Percentiles rank a stretch among this genome's conserved stretches.
Evolutionary conservation across 345 rosid genomes (phyloP).

Genomic region (Eucalyptus globulus): DNA sequence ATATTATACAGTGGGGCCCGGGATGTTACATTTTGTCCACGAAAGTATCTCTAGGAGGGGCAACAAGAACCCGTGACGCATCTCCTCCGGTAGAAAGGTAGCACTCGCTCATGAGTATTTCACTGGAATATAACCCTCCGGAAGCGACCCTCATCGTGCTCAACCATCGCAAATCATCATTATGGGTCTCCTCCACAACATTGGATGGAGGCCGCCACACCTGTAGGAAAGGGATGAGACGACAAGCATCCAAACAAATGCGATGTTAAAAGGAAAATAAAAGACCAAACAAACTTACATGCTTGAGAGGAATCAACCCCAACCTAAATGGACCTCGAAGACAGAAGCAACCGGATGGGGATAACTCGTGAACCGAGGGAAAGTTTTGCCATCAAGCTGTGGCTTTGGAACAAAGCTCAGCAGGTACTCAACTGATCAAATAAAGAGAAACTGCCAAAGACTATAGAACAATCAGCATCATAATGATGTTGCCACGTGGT

Average conservation of each 20-base stretch:
- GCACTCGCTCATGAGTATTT: background rate
- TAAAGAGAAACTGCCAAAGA: too few relatives aligned
- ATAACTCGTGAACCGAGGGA: background rate
- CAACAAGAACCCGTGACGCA: background rate
- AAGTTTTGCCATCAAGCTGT: background rate
- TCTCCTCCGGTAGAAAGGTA: too few relatives aligned
- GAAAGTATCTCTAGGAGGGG: background rate
- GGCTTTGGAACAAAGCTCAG: background rate
- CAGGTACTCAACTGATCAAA: background rate
- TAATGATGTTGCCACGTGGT: too few relatives aligned
- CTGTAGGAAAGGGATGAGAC: background rate
- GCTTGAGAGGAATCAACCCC: background rate
- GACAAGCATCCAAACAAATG: background rate
- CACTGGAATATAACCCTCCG: background rate
- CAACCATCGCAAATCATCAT: background rate
- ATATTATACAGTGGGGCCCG: too few relatives aligned
- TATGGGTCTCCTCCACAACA: background rate
- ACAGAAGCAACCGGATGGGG: background rate
- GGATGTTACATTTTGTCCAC: background rate
- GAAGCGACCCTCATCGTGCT: background rate
- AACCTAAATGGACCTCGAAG: background rate
- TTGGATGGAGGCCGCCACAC: background rate
- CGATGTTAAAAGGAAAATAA: background rate
- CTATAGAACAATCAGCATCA: too few relatives aligned
- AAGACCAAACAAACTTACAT: background rate